Percentiles rank a stretch among this genome's conserved stretches.
phyloP scores from a whole-genome alignment of 75 land plant genomes.

The Cryptomeria japonica region DNA sequence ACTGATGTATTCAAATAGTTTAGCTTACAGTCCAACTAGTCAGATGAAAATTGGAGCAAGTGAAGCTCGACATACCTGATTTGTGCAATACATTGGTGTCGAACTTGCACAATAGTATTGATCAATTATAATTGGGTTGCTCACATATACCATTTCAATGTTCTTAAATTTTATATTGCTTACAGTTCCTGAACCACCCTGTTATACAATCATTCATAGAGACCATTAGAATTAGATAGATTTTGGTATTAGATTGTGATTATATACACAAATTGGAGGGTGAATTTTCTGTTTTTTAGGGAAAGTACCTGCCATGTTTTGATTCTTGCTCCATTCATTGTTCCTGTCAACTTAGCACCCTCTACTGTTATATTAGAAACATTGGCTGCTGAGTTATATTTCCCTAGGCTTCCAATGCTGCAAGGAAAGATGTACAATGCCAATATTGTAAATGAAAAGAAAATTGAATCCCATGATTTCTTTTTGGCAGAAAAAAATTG shows the following conservation, averaged over 20 bases:
- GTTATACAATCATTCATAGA: not conserved
- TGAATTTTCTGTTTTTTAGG: not conserved
- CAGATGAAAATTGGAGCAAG: too few relatives aligned
- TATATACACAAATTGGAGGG: not conserved
- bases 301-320: constrained; percentile 83
- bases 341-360: constrained; percentile 39
- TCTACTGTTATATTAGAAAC: constrained; percentile 62
- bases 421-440: not conserved
- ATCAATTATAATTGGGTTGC: constrained; percentile 30
- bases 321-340: constrained; percentile 76
- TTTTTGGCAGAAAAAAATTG: not conserved
- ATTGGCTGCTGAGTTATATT: constrained; percentile 24
- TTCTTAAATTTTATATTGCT: constrained; percentile 14
- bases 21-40: not conserved
- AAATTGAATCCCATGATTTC: not conserved
- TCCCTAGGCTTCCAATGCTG: constrained; percentile 87
- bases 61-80: not conserved
- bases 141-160: constrained; percentile 15
- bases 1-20: too few relatives aligned
- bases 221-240: not conserved
- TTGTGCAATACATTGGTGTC: not conserved
- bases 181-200: constrained; percentile 34
- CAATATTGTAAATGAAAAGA: not conserved
- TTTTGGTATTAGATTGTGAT: too few relatives aligned
- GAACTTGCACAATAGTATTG: constrained; percentile 32